A percentile compares a stretch with the other conserved stretches of the same genome.
Conservation (phyloP, 495 filamentous ascomycete genomes). For the Daldinia loculata region DNA sequence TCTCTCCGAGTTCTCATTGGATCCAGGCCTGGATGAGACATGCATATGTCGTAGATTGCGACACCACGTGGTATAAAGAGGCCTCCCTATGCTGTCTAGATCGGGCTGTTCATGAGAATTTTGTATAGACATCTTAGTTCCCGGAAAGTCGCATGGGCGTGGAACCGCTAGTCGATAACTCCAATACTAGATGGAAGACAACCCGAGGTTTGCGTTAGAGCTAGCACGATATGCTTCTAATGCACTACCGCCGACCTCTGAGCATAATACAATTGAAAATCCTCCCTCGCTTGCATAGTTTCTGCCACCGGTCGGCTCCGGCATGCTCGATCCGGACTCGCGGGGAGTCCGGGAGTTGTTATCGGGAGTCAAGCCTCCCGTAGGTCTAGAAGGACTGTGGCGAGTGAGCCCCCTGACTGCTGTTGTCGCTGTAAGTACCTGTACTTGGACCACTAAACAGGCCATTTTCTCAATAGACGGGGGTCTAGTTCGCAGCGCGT, state of each 20-base stretch:
- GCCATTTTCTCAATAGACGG: slow-evolving; percentile 10
- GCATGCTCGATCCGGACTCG: slow-evolving; percentile 11
- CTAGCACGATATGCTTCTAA: neutral
- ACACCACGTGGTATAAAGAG: slow-evolving; percentile 37
- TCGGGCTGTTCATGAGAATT: slow-evolving; percentile 25
- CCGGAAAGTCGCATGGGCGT: slow-evolving; percentile 36
- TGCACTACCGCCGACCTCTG: neutral
- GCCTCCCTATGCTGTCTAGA: slow-evolving; percentile 34
- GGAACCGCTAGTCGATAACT: slow-evolving; percentile 23
- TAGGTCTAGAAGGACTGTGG: slow-evolving; percentile 34
- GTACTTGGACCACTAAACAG: slow-evolving; percentile 30
- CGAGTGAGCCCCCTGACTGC: slow-evolving; percentile 32
- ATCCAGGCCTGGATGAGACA: slow-evolving; percentile 33
- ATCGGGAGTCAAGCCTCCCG: slow-evolving; percentile 41
- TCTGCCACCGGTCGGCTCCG: slow-evolving; percentile 26
- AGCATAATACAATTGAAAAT: neutral
- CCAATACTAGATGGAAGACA: slow-evolving; percentile 24
- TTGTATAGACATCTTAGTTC: slow-evolving; percentile 19
- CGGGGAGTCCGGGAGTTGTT: slow-evolving; percentile 21
- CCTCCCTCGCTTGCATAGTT: neutral
- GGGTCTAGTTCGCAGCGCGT: slow-evolving; percentile 30
- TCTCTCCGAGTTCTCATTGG: slow-evolving; percentile 29
- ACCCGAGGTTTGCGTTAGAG: slow-evolving; percentile 15
- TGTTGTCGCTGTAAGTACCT: slow-evolving; percentile 32
- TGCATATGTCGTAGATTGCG: slow-evolving; percentile 38